Evolutionary conservation across 2,329 filamentous ascomycete species (phyloP), one percentile per base, ranked within the genome.

Genomic region (Pestalotiopsis sp.): DNA sequence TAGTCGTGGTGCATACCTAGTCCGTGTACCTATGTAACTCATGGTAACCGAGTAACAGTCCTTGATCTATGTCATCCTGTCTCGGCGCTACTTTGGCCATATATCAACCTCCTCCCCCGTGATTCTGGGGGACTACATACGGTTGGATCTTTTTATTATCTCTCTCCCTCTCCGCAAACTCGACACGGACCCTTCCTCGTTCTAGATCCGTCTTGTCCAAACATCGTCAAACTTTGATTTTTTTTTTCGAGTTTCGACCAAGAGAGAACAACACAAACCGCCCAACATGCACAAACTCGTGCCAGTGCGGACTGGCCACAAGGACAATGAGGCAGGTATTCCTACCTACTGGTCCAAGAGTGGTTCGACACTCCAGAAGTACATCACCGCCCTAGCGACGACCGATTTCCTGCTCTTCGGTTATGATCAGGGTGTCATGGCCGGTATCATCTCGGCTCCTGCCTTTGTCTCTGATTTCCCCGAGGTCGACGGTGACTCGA

Each of bases 401-500:
- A 70, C 73, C 68, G 68, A 76, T 71, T 73, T 75, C 71, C 39
- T 76, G 67, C 68, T 76, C 38, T 73, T 75, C 68, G 76, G 75
- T 24, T 78, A 76, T 58, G 76, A 77, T 62, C 76, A 77, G 64
- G 76, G 76, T 64, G 76, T 77, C 44, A 78, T 78, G 76, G 75
- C 75, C 14, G 76, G 76, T 52, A 77, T 76, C 68, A 74, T 77
- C 38, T 72, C 74, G 1, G 73, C 75, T 7, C 69, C 70, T 10
- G 70, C 74, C 48, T 78, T 78, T 67, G 69, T 68, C 39, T 11
- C 69, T 30, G 69, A 73, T 64, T 79, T 79, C 66, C 77, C 77
- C 20, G 71, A 78, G 67, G 76, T 78, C 7, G 61, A 77, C 4
- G 72, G 66, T 14, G 67, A 79, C 69, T 73, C 70, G 65, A 77